Conservation (phyloP, 805 yeast species). For the Lachancea lanzarotensis region DNA sequence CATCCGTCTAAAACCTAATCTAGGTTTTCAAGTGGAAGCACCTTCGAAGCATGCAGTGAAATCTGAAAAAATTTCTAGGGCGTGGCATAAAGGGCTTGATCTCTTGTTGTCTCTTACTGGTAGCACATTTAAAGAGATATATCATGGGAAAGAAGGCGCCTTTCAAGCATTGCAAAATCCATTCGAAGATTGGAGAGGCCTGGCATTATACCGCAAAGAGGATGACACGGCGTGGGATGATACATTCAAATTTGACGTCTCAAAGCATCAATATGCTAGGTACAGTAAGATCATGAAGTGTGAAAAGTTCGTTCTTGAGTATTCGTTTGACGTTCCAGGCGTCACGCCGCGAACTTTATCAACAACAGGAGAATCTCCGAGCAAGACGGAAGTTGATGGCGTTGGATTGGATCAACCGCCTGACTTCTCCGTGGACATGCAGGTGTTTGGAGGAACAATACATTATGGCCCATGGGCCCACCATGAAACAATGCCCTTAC, state of each 20-base stretch:
- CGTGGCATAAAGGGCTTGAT: constrained; percentile 1
- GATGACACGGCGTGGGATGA: constrained; percentile 29
- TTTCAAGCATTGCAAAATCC: constrained; percentile 10
- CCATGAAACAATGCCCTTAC: constrained; percentile 64
- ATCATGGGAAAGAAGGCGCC: neutral
- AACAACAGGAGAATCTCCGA: constrained; percentile 27
- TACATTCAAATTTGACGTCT: constrained; percentile 28
- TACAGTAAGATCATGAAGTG: constrained; percentile 64
- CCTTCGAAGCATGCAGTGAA: constrained; percentile 14
- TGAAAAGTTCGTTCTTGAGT: constrained; percentile 44
- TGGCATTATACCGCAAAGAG: constrained; percentile 43
- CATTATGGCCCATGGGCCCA: constrained; percentile 97
- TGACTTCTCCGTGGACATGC: constrained; percentile 53
- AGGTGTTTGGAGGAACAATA: constrained; percentile 53
- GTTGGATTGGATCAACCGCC: constrained; percentile 55
- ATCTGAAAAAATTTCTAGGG: neutral
- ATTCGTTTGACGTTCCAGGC: constrained; percentile 73
- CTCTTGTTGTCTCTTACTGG: neutral
- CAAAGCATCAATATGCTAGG: constrained; percentile 71
- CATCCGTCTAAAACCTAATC: constrained; percentile 61
- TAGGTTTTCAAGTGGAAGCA: constrained; percentile 45
- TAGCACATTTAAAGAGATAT: neutral
- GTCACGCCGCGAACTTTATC: constrained; percentile 39
- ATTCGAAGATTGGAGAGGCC: constrained; percentile 62
- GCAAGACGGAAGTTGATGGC: constrained; percentile 38